phyloP scores from a whole-genome alignment of 1,284 basidiomycete genomes.

The Albatrellus sp. region DNA sequence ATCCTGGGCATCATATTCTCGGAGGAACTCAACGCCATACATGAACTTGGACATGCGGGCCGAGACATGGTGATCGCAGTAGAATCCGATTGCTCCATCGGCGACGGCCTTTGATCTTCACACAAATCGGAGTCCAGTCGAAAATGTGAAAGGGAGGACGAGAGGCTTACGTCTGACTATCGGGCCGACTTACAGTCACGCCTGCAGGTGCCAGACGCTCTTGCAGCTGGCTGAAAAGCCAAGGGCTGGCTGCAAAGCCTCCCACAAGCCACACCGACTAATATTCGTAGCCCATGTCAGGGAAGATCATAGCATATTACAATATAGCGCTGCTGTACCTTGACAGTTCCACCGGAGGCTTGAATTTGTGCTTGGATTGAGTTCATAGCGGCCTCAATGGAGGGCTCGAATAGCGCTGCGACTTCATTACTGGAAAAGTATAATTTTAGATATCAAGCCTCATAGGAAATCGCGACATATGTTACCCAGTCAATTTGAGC shows the following conservation, averaged over 20 bases:
- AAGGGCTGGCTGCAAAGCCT: conserved; percentile 68
- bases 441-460: conserved; percentile 4
- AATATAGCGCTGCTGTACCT: conserved; percentile 24
- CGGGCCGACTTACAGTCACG: conserved; percentile 58
- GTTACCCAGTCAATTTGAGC: conserved; percentile 57
- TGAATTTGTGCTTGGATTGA: conserved; percentile 64
- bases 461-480: not conserved
- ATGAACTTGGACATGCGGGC: conserved; percentile 66
- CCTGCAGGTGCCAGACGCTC: conserved; percentile 41
- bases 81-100: conserved; percentile 71
- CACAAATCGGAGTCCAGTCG: not conserved
- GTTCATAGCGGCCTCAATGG: conserved; percentile 52
- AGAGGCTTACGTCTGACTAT: conserved; percentile 53
- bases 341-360: conserved; percentile 50
- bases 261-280: conserved; percentile 69
- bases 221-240: conserved; percentile 64
- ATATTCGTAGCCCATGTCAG: not conserved
- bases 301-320: not conserved
- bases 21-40: conserved; percentile 69
- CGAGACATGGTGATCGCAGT: conserved; percentile 70
- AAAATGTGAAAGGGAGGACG: conserved; percentile 1
- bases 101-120: conserved; percentile 67
- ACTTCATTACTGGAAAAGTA: conserved; percentile 36
- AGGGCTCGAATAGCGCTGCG: conserved; percentile 64
- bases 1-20: conserved; percentile 51